Percentiles rank a stretch among this genome's conserved stretches.
phyloP scores from a whole-genome alignment of 2,329 filamentous ascomycete genomes.

The Pseudogymnoascus sp. region DNA sequence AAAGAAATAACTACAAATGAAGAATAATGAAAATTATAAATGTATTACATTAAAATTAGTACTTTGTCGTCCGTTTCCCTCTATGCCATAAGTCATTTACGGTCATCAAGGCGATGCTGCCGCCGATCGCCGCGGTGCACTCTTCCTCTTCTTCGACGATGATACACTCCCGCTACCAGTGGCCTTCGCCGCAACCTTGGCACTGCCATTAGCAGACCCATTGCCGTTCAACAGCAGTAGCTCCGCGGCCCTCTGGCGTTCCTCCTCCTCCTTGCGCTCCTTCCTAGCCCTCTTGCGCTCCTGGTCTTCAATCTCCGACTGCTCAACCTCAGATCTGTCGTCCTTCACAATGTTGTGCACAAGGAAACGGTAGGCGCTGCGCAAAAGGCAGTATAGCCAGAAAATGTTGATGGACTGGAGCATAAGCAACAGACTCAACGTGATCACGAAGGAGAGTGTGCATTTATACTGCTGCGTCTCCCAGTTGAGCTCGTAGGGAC shows the following conservation, averaged over 20 bases:
- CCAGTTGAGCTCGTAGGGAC: conserved; percentile 68
- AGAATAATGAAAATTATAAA: not conserved
- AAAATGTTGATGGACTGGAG: conserved; percentile 69
- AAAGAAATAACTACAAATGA: not conserved
- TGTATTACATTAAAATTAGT: conserved; percentile 2
- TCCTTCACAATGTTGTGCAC: conserved; percentile 53
- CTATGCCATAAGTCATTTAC: not conserved
- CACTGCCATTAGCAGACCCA: not conserved
- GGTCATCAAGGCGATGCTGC: not conserved
- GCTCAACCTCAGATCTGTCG: conserved; percentile 62
- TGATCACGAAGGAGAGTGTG: conserved; percentile 57
- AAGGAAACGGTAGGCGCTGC: conserved; percentile 62
- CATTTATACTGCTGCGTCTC: conserved; percentile 68
- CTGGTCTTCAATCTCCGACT: conserved; percentile 32
- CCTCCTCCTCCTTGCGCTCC: conserved; percentile 25
- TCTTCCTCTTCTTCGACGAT: conserved; percentile 16
- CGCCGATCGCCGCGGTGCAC: not conserved
- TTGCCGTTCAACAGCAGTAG: conserved; percentile 9
- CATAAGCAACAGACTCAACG: conserved; percentile 50
- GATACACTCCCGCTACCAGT: not conserved
- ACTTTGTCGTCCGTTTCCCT: not conserved
- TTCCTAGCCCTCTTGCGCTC: conserved; percentile 26
- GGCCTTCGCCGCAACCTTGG: not conserved
- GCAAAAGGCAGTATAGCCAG: conserved; percentile 67
- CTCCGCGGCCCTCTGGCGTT: conserved; percentile 9